Evolutionary conservation across 768 basidiomycete species (phyloP).

Genomic region (Galerina marginata): DNA sequence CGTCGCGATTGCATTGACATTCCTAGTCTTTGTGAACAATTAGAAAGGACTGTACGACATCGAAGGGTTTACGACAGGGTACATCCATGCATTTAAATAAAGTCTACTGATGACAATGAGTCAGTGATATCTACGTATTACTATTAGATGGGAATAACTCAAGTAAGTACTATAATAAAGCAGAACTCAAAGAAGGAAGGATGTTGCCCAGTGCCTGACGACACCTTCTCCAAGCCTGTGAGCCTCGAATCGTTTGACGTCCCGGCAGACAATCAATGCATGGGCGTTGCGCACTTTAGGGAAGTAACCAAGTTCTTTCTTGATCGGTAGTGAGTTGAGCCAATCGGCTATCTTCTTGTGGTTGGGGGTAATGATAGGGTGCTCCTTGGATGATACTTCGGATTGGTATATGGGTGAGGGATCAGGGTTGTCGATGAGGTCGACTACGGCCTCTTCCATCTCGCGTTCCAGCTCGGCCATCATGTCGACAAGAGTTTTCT

Average conservation of each 20-base stretch:
- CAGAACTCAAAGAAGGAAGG: conserved; percentile 44
- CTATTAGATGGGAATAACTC: neutral
- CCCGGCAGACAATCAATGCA: conserved; percentile 72
- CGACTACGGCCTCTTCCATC: conserved; percentile 64
- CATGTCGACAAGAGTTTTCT: conserved; percentile 58
- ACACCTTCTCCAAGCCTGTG: conserved; percentile 70
- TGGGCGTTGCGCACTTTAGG: conserved; percentile 66
- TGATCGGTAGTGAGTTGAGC: conserved; percentile 73
- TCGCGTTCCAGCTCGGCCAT: conserved; percentile 63
- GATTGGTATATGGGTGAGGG: conserved; percentile 27
- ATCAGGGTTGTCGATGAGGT: conserved; percentile 57
- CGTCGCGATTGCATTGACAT: neutral
- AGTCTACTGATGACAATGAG: too few relatives aligned
- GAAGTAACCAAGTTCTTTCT: conserved; percentile 76
- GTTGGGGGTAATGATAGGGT: conserved; percentile 55
- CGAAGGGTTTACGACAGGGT: too few relatives aligned
- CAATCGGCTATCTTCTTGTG: conserved; percentile 62
- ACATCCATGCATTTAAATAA: too few relatives aligned
- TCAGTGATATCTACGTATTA: neutral
- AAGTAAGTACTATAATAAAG: neutral
- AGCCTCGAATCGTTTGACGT: conserved; percentile 59
- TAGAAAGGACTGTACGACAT: too few relatives aligned
- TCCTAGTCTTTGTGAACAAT: too few relatives aligned
- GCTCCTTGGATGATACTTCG: conserved; percentile 29
- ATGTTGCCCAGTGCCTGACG: conserved; percentile 72